Evolutionary conservation across 169 alveolate genomes (phyloP), one percentile per base, ranked within the genome.

Genomic region (Ichthyophthirius multifiliis): DNA sequence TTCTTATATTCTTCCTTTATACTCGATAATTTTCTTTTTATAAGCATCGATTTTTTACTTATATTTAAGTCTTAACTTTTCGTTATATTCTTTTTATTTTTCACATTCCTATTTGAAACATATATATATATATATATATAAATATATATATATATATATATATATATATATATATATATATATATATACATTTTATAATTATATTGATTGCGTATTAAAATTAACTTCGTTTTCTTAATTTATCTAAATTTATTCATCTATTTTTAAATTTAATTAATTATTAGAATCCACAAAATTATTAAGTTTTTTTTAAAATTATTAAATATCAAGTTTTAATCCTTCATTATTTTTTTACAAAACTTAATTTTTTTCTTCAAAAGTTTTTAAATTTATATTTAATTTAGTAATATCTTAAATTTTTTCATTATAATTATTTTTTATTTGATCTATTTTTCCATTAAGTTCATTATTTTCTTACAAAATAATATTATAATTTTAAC

Each of bases 21-120:
- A 37, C n/a, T 67, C 77, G 6, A 67, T 37, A 67, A 67, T 67
- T 30, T 67, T 67, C 6, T 67, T 67, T 23, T 67, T 67, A 37
- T 37, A 67, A 4, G 71, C 71, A 13, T 55, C 71, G 35, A 34
- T 35, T 67, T 67, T 41, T 39, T 67, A 5, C 27, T 67, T 67
- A 67, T 67, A 27, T 67, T 39, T 67, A 3, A 37, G 12, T 41
- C 41, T 67, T 2, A 67, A 12, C 37, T 67, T 67, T 34, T 37
- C 39, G n/a, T 27, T 31, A 6, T 67, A 18, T 67, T 67, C 77
- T 18, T 39, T n/a, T n/a, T 44, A 47, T 37, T 67, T 23, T 18
- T 16, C 2, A 3, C n/a, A 9, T 7, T 39, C 10, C 46, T 34
- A 34, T 4, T 35, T 37, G 31, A 34, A 9, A 7, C 2, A 18